phyloP scores from a whole-genome alignment of 116 monocot species.

The Thalassia testudinum region DNA sequence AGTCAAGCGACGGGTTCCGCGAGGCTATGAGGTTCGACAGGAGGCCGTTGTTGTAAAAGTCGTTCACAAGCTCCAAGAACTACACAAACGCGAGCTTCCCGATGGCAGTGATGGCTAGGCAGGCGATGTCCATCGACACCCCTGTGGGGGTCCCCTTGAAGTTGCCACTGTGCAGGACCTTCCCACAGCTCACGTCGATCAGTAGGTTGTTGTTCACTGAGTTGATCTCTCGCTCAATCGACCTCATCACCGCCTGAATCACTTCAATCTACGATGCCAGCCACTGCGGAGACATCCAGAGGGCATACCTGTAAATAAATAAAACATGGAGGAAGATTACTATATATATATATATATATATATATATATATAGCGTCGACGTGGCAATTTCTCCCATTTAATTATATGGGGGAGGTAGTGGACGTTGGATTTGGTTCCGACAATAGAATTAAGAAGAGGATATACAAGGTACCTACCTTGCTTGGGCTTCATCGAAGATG shows the following conservation, averaged over 20 bases:
- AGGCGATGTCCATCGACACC: slow-evolving; percentile 75
- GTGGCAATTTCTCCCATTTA: too few relatives aligned
- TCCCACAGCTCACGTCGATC: slow-evolving; percentile 51
- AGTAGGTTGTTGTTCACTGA: slow-evolving; percentile 77
- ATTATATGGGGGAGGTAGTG: too few relatives aligned
- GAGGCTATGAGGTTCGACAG: slow-evolving; percentile 56
- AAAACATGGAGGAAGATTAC: too few relatives aligned
- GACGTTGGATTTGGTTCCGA: too few relatives aligned
- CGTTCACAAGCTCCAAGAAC: too few relatives aligned
- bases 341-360: too few relatives aligned
- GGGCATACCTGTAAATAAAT: slow-evolving; percentile 12
- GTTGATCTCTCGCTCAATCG: slow-evolving; percentile 66
- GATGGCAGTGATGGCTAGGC: slow-evolving; percentile 60
- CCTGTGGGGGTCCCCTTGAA: slow-evolving; percentile 82
- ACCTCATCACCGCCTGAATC: slow-evolving; percentile 37
- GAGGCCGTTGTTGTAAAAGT: slow-evolving; percentile 80
- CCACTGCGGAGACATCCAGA: slow-evolving; percentile 35
- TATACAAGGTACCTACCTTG: too few relatives aligned
- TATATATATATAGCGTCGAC: too few relatives aligned
- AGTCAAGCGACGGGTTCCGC: slow-evolving; percentile 62
- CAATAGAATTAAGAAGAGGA: too few relatives aligned
- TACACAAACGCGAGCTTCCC: slow-evolving; percentile 85
- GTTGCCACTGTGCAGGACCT: slow-evolving; percentile 67
- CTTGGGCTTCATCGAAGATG: too few relatives aligned
- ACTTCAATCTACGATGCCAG: slow-evolving; percentile 54